Evolutionary conservation across 352 stramenopile genomes (phyloP), one percentile per base, ranked within the genome.

Genomic region (Phytophthora vignae): DNA sequence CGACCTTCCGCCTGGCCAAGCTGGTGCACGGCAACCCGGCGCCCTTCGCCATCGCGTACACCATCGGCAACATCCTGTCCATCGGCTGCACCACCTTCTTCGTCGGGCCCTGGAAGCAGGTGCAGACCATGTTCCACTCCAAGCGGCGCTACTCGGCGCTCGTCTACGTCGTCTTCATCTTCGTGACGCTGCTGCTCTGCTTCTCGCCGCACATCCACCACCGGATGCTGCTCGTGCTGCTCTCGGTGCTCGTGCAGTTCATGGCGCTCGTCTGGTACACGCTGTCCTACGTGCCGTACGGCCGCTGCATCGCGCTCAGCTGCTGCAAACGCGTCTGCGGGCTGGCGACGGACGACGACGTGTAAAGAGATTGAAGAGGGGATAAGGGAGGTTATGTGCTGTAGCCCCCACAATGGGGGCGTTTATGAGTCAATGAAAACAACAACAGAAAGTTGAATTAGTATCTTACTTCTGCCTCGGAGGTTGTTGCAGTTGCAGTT

Each of bases 211-310:
- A 87, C 56, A 75, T 95, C 12, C 85, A 90, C 31, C 84, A 94
- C 64, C 90, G 90, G 31, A 64, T 92, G 15, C 70, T 84, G 10
- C 70, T 95, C 17, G 85, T 96, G 52, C 69, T 96, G 60, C 29
- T 96, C 7, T 93, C 83, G 4, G 85, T 97, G 22, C 22, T 91
- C 4, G 79, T 87, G 31, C 90, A 97, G 73, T 95, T 95, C 67
- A 15, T 84, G 12, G 87, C 90, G 55, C 83, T 96, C 27, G 49
- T 93, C 11, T 97, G 90, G 90, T 96, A 96, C 76, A 95, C 87
- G 62, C 70, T 96, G 14, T 96, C 89, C n/a, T 97, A 95, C 73
- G 78, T 97, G 0, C 90, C 90, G 1, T 97, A 95, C 67, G 90
- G 86, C n/a, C 87, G 90, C 64, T 83, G 78, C 36, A 92, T 94